Percentiles rank a stretch among this genome's conserved stretches.
phyloP scores from a whole-genome alignment of 2,329 filamentous ascomycete species.

The Aspergillus brasiliensis region DNA sequence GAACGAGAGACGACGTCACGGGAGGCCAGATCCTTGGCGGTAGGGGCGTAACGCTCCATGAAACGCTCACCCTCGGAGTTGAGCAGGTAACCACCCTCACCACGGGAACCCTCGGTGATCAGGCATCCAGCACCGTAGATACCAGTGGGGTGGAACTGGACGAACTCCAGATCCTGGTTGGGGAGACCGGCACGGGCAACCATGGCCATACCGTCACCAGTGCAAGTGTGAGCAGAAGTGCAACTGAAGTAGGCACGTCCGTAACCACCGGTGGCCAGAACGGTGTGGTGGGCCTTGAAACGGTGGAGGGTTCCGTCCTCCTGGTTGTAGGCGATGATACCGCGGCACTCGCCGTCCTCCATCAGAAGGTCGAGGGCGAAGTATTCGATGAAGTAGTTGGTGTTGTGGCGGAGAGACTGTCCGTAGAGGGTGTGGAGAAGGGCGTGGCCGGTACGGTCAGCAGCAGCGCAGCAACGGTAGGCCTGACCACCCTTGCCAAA shows the following conservation, averaged over 20 bases:
- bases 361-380: slow-evolving; percentile 96
- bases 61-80: slow-evolving; percentile 99
- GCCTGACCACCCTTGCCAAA: slow-evolving; percentile 97
- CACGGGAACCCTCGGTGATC: slow-evolving; percentile 96
- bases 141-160: slow-evolving; percentile 98
- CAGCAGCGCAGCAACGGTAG: slow-evolving; percentile 94
- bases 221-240: slow-evolving; percentile 97
- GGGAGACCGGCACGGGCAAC: slow-evolving; percentile 95
- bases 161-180: slow-evolving; percentile 99
- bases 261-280: slow-evolving; percentile 95
- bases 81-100: slow-evolving; percentile 95
- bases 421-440: slow-evolving; percentile 98
- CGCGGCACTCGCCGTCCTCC: slow-evolving; percentile 95
- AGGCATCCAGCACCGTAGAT: slow-evolving; percentile 98
- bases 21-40: slow-evolving; percentile 94
- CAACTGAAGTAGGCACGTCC: slow-evolving; percentile 98
- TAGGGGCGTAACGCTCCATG: slow-evolving; percentile 98
- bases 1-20: slow-evolving; percentile 96
- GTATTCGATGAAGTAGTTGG: slow-evolving; percentile 99
- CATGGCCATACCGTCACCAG: slow-evolving; percentile 99
- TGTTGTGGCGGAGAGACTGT: slow-evolving; percentile 95
- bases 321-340: slow-evolving; percentile 97
- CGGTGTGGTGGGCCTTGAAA: slow-evolving; percentile 95
- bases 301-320: slow-evolving; percentile 97
- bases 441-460: slow-evolving; percentile 95